These are phyloP conservation scores for Myriosclerotinia duriaeana DNA, from an alignment of 2,329 filamentous ascomycete species.

Conservation along the genomic window DNA sequence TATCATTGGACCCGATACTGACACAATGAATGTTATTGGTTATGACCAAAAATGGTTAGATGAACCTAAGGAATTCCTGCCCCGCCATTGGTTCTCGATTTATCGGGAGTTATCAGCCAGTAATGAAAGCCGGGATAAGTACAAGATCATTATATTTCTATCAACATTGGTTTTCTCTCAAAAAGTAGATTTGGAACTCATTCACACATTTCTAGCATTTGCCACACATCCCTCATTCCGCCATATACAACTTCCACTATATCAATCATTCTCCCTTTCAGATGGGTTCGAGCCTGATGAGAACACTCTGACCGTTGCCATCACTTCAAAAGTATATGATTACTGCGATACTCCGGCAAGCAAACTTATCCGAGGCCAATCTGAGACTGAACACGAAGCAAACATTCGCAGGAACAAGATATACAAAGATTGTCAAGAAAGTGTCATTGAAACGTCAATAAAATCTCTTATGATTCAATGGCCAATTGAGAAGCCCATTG, in stretches of 20 bases:
- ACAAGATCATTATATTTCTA: constrained; percentile 38
- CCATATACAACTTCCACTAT: neutral
- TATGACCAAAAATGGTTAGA: constrained; percentile 31
- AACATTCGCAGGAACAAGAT: neutral
- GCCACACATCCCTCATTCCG: constrained; percentile 33
- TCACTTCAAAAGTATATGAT: constrained; percentile 10
- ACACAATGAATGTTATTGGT: constrained; percentile 10
- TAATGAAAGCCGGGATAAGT: constrained; percentile 29
- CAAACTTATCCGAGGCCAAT: neutral
- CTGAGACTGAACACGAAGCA: neutral
- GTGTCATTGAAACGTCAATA: constrained; percentile 10
- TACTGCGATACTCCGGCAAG: constrained; percentile 25
- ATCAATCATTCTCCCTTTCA: constrained; percentile 13
- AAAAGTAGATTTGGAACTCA: constrained; percentile 31
- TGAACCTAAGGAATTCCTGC: constrained; percentile 26
- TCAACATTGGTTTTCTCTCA: constrained; percentile 35
- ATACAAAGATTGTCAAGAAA: neutral
- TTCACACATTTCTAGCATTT: constrained; percentile 40
- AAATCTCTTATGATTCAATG: constrained; percentile 17
- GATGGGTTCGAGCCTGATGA: constrained; percentile 25
- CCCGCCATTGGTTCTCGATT: constrained; percentile 33
- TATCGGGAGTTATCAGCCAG: constrained; percentile 29
- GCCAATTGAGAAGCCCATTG: neutral
- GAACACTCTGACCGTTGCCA: neutral
- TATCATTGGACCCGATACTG: neutral